Conservation (phyloP, 495 filamentous ascomycete species). For the Neurospora intermedia region DNA sequence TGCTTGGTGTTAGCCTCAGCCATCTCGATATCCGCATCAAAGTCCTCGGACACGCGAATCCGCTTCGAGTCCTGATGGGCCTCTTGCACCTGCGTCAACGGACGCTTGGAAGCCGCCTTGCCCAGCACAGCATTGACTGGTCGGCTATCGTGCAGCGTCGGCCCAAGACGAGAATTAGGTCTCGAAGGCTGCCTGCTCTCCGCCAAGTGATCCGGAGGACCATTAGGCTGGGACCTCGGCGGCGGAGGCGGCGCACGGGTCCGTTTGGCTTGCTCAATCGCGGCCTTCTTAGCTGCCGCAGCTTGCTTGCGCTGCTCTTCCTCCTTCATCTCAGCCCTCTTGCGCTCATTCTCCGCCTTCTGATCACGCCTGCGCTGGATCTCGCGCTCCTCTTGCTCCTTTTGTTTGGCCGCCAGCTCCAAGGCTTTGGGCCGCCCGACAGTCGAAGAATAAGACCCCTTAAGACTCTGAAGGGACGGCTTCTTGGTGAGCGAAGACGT, state of each 20-base stretch:
- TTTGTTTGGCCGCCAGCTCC: constrained; percentile 60
- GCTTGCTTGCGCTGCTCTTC: constrained; percentile 33
- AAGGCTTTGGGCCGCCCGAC: constrained; percentile 47
- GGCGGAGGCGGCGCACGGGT: constrained; percentile 44
- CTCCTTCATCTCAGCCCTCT: constrained; percentile 45
- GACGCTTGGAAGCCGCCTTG: constrained; percentile 38
- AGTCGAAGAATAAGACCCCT: constrained; percentile 53
- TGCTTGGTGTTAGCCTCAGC: constrained; percentile 21
- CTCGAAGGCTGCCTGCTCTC: constrained; percentile 20
- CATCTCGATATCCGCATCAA: constrained; percentile 35
- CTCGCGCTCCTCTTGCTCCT: constrained; percentile 67
- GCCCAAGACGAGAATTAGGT: constrained; percentile 33
- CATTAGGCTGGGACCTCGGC: constrained; percentile 36
- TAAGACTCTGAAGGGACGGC: constrained; percentile 54
- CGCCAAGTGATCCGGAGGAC: constrained; percentile 32
- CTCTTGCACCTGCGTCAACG: constrained; percentile 39
- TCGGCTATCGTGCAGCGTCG: constrained; percentile 31
- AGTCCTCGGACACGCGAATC: constrained; percentile 46
- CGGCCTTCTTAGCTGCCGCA: constrained; percentile 52
- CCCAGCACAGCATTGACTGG: constrained; percentile 32
- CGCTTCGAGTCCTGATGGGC: constrained; percentile 44
- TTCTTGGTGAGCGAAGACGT: constrained; percentile 55
- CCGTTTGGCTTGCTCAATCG: constrained; percentile 54
- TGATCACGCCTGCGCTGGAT: constrained; percentile 69
- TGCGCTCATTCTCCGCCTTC: constrained; percentile 67